These are phyloP conservation scores for Linum usitatissimum DNA, from an alignment of 345 rosid species.

Conservation along the genomic window DNA sequence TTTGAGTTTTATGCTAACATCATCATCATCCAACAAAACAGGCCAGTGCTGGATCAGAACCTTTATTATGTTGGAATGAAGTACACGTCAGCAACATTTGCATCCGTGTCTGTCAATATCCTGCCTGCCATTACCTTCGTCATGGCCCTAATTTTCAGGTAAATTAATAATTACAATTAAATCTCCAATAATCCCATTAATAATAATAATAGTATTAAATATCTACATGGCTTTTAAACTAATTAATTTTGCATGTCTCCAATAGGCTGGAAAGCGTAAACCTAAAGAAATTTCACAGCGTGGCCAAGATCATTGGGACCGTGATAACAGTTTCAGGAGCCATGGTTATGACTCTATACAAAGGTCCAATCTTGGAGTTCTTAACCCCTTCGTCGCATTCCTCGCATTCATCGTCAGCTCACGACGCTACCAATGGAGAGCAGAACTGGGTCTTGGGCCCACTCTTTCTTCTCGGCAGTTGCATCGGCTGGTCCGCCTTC, in stretches of 20 bases:
- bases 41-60: slow-evolving; percentile 92
- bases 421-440: slow-evolving; percentile 19
- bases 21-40: slow-evolving; percentile 13
- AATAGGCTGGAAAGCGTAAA: slow-evolving; percentile 63
- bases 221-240: not conserved
- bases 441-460: slow-evolving; percentile 61
- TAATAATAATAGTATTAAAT: not conserved
- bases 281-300: slow-evolving; percentile 43
- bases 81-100: slow-evolving; percentile 73
- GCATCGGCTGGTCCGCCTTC: slow-evolving; percentile 64
- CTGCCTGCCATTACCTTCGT: slow-evolving; percentile 86
- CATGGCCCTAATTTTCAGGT: slow-evolving; percentile 85
- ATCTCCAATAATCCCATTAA: no score
- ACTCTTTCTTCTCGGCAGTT: slow-evolving; percentile 47
- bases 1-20: not conserved
- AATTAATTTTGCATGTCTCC: no score
- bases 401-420: slow-evolving; percentile 17
- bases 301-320: slow-evolving; percentile 74
- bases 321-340: slow-evolving; percentile 65
- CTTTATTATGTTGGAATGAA: slow-evolving; percentile 74
- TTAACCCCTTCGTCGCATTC: not conserved
- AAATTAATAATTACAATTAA: not conserved
- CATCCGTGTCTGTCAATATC: slow-evolving; percentile 53
- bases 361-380: slow-evolving; percentile 64
- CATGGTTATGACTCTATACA: slow-evolving; percentile 88